Conservation (phyloP, 345 rosid species). For the Raphanus raphanistrum region DNA sequence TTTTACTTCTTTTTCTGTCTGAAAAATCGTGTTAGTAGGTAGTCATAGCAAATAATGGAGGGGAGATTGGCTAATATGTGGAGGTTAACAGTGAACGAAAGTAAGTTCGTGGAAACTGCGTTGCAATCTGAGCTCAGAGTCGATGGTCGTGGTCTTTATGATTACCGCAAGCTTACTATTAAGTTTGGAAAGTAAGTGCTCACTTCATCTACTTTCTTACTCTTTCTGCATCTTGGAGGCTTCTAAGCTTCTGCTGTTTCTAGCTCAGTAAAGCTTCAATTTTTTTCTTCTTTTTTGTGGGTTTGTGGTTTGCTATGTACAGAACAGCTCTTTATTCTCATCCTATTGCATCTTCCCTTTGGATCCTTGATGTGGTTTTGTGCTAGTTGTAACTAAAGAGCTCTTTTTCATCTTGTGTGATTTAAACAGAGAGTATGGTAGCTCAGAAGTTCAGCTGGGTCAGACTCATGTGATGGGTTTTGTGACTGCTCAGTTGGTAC, state of each 20-base stretch:
- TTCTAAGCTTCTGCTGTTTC: background rate
- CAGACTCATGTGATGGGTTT: conserved; percentile 90
- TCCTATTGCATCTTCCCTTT: background rate
- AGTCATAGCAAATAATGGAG: conserved; percentile 52
- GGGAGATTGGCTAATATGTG: conserved; percentile 70
- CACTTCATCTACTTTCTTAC: background rate
- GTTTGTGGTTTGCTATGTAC: background rate
- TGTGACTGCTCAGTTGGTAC: conserved; percentile 80
- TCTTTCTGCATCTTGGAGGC: background rate
- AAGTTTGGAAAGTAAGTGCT: conserved; percentile 80
- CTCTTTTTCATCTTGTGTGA: background rate
- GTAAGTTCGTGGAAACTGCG: conserved; percentile 83
- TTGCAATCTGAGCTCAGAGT: conserved; percentile 73
- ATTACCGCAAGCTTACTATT: conserved; percentile 74
- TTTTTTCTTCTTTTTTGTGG: background rate
- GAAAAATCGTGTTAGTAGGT: background rate
- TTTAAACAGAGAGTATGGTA: conserved; percentile 79
- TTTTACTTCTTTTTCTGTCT: background rate
- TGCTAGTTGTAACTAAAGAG: conserved; percentile 1
- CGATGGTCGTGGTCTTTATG: conserved; percentile 82
- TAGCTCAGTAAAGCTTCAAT: conserved; percentile 6
- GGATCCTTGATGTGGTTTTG: background rate
- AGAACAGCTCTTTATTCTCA: background rate
- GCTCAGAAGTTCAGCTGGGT: conserved; percentile 94
- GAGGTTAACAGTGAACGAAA: conserved; percentile 82